Evolutionary conservation across 495 filamentous ascomycete genomes (phyloP), one percentile per base, ranked within the genome.

Genomic region (Xylaria sp.): DNA sequence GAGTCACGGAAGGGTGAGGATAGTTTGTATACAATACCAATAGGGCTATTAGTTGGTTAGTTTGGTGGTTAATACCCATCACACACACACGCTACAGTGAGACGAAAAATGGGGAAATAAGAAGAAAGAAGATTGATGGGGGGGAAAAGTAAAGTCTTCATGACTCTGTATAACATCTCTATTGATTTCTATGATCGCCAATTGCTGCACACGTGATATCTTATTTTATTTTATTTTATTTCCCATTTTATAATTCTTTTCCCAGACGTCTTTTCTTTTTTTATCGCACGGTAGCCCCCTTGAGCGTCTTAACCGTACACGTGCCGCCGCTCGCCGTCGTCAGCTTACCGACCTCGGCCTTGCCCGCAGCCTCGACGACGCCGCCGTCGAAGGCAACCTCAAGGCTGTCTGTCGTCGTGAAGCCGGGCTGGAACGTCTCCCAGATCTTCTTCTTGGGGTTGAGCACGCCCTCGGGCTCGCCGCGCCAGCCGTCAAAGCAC

Each of bases 381-480:
- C 75, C 77, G 1, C 82, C 83, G 53, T 86, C 82, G 68, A 85
- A 86, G 15, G 86, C 93, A 40, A 97, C 97, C 83, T 93, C 93
- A 63, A 92, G 82, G 44, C 80, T 81, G 5, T 89, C 88, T 19
- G 91, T 97, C 17, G 95, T 99, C 26, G 90, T 93, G 82, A 98
- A 98, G 0, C 95, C 96, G 6, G 93, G 93, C 84, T 97, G 95
- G 83, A 97, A 91, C 14, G 86, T 93, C 87, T 99, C 96, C 93
- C 94, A 98, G 67, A 98, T 82, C 89, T 97, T 98, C 89, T 98
- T 98, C 91, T 98, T 99, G 52, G 97, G 96, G 85, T 98, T 98
- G 73, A 99, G 87, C 64, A 93, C 86, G 72, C 90, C 90, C 85
- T 98, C 94, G 12, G 97, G 96, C 87, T 97, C 91, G 44, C 93